A percentile compares a stretch with the other conserved stretches of the same genome.
These are phyloP conservation scores for Gossypium arboreum DNA, from an alignment of 345 rosid genomes.

Conservation along the genomic window DNA sequence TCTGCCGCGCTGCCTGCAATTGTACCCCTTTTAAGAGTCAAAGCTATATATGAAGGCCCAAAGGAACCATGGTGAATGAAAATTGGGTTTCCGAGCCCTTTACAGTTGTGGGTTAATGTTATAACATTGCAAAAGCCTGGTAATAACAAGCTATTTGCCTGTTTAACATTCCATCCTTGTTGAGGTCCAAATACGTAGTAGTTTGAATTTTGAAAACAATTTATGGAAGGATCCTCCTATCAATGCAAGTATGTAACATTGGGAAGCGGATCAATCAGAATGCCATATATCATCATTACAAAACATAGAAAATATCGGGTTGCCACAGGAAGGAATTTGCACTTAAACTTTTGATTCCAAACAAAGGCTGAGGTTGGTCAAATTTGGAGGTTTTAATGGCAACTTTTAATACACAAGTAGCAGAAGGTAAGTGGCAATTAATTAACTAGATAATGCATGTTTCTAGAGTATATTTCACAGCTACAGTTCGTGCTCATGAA, in stretches of 20 bases:
- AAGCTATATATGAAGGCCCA: background rate
- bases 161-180: no score
- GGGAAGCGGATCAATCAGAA: background rate
- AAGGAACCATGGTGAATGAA: background rate
- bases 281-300: background rate
- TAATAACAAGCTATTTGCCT: no score
- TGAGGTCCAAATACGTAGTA: background rate
- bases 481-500: background rate
- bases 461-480: background rate
- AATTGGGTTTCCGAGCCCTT: no score
- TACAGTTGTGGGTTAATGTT: no score
- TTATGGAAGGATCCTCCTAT: background rate
- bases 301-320: background rate
- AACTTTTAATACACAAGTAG: background rate
- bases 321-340: background rate
- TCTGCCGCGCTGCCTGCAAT: background rate
- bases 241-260: background rate
- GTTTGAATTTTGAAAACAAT: background rate
- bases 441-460: background rate
- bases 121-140: no score
- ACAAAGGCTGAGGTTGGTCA: background rate
- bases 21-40: background rate
- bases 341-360: background rate
- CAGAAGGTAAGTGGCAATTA: background rate
- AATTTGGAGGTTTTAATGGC: conserved; percentile 2